Evolutionary conservation across 495 filamentous ascomycete species (phyloP), one percentile per base, ranked within the genome.

Genomic region (Penicillium ochrochloron): DNA sequence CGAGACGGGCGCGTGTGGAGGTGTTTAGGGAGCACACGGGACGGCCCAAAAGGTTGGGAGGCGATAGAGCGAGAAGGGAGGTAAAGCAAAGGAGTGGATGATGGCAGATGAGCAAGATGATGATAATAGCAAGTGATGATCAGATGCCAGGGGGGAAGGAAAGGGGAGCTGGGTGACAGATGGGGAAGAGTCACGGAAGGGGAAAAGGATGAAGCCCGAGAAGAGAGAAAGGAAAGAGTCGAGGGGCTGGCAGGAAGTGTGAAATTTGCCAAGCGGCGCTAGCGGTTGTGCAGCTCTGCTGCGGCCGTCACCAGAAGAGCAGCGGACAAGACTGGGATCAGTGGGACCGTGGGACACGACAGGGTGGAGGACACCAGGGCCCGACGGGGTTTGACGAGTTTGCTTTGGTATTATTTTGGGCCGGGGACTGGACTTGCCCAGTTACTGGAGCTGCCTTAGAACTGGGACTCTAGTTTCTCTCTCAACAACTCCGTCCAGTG

Each of bases 171-270:
- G 31, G 31, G 31, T 33, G 31, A 10, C 53, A 46, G 57, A 51
- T 46, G 48, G 56, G 56, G 55, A 57, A 61, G 57, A 37, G 63
- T 61, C 53, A 65, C 70, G 55, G 65, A 56, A 65, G 63, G 66
- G 65, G 61, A 60, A 60, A 59, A 62, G 63, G 61, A 68, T 61
- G 63, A 61, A 69, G 62, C 66, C 66, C 59, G 67, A 69, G 60
- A 62, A 63, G 62, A 65, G 50, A 71, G 71, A 68, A 71, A 68
- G 68, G 68, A 71, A 70, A 70, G 70, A 74, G 73, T 81, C 78
- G 80, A 81, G 80, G 80, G 80, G 78, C 77, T 77, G 77, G 73
- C 70, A 76, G 71, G 71, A 79, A 78, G 73, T 74, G 78, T 62
- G 64, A 75, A 80, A 75, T 70, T 70, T 71, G 78, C 77, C 79